phyloP scores from a whole-genome alignment of 164 flowering plant species.

The Chimonanthus praecox region DNA sequence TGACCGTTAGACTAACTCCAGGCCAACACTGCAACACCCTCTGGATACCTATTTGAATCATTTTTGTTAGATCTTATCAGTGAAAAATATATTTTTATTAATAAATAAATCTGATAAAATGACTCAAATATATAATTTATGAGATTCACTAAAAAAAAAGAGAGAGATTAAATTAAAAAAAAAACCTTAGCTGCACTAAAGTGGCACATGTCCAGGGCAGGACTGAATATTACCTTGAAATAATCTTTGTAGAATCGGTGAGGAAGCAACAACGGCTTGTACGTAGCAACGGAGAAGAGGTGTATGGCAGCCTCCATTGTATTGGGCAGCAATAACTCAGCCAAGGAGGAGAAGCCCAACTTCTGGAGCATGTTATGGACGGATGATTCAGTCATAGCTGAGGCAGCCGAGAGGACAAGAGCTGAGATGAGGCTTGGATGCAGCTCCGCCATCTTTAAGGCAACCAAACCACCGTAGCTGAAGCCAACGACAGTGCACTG shows the following conservation, averaged over 20 bases:
- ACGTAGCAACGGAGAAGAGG: constrained; percentile 50
- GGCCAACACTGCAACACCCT: too few species aligned
- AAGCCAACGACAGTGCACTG: constrained; percentile 62
- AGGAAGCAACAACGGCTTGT: constrained; percentile 75
- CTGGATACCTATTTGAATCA: too few species aligned
- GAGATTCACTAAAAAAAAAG: too few species aligned
- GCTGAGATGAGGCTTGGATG: constrained; percentile 47
- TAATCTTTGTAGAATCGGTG: constrained; percentile 51
- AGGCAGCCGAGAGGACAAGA: constrained; percentile 56
- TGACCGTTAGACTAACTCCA: too few species aligned
- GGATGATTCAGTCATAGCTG: constrained; percentile 61
- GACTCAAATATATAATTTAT: too few species aligned
- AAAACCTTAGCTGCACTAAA: too few species aligned
- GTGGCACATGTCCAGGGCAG: too few species aligned
- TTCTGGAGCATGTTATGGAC: constrained; percentile 24
- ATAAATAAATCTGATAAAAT: too few species aligned
- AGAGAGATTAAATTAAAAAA: too few species aligned
- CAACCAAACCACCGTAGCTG: constrained; percentile 88
- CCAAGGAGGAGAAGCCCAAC: constrained; percentile 57
- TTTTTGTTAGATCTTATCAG: too few species aligned
- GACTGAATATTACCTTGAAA: constrained; percentile 42
- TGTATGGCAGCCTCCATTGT: constrained; percentile 64
- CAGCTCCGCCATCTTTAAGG: constrained; percentile 61
- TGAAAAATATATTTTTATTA: too few species aligned
- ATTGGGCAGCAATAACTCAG: constrained; percentile 59